Evolutionary conservation across 495 filamentous ascomycete genomes (phyloP).

Genomic region (Darksidea phi): DNA sequence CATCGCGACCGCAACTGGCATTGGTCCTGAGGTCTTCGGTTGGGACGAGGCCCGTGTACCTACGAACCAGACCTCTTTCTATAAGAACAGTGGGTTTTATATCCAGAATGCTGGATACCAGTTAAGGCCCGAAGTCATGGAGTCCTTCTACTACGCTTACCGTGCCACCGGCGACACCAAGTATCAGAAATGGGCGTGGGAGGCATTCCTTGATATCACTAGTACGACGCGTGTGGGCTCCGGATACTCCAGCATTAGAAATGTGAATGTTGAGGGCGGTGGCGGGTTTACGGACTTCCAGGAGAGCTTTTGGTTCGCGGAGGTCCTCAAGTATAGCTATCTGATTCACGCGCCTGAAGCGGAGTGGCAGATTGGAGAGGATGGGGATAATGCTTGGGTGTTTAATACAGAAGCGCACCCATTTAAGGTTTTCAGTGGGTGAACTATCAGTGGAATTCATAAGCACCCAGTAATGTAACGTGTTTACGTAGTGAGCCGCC

Average conservation of each 20-base stretch:
- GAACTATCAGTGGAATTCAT: too few species aligned
- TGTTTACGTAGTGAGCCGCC: too few species aligned
- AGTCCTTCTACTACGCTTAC: constrained; percentile 87
- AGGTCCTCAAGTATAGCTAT: constrained; percentile 85
- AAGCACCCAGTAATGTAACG: too few species aligned
- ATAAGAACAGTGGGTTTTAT: constrained; percentile 68
- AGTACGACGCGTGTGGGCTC: constrained; percentile 59
- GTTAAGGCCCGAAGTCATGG: constrained; percentile 80
- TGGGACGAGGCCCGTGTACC: constrained; percentile 60
- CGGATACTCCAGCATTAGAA: constrained; percentile 62
- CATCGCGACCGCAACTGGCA: constrained; percentile 61
- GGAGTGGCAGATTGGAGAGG: constrained; percentile 63
- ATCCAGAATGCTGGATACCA: constrained; percentile 62
- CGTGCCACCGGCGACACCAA: constrained; percentile 65
- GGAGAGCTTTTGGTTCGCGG: constrained; percentile 89
- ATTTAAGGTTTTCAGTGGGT: constrained; percentile 53
- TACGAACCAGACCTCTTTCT: constrained; percentile 55
- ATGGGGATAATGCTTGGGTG: constrained; percentile 63
- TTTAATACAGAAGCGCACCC: constrained; percentile 88
- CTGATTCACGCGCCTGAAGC: constrained; percentile 60
- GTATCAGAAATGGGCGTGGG: constrained; percentile 71
- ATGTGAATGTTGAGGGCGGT: constrained; percentile 66
- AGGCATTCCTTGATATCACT: constrained; percentile 71
- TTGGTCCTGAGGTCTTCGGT: constrained; percentile 75
- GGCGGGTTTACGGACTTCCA: constrained; percentile 62